Evolutionary conservation across 2,329 filamentous ascomycete genomes (phyloP).

Genomic region (Pezicula radicicola): DNA sequence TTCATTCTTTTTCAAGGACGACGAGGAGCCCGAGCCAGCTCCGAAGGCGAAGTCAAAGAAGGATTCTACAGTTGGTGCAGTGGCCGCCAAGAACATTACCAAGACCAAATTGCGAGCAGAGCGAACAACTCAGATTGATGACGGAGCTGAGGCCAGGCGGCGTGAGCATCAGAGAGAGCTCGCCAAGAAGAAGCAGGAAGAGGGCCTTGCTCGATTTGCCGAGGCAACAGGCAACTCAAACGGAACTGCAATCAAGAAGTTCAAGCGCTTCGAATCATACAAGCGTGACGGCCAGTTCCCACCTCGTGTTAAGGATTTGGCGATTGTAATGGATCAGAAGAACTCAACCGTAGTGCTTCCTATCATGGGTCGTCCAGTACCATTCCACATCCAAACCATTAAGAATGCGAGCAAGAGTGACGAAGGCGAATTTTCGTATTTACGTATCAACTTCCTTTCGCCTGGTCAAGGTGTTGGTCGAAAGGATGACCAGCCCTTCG

Average conservation of each 20-base stretch:
- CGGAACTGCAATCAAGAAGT: constrained; percentile 93
- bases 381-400: constrained; percentile 97
- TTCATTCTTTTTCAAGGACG: constrained; percentile 98
- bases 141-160: constrained; percentile 83
- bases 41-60: constrained; percentile 85
- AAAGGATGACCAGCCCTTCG: constrained; percentile 97
- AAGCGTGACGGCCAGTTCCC: constrained; percentile 97
- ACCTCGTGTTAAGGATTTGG: constrained; percentile 74
- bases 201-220: constrained; percentile 81
- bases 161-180: constrained; percentile 91
- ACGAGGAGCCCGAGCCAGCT: constrained; percentile 79
- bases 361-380: constrained; percentile 95
- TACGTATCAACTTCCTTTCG: constrained; percentile 96
- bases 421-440: constrained; percentile 88
- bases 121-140: constrained; percentile 81
- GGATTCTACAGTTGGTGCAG: constrained; percentile 76
- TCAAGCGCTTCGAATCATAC: constrained; percentile 98
- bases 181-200: constrained; percentile 82
- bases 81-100: constrained; percentile 93
- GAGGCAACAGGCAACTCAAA: constrained; percentile 83
- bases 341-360: constrained; percentile 88
- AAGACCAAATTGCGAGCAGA: constrained; percentile 90
- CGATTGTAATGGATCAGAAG: constrained; percentile 88
- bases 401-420: constrained; percentile 99
- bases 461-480: constrained; percentile 95